These are phyloP conservation scores for Cercospora berteroae DNA, from an alignment of 2,329 filamentous ascomycete genomes.

Conservation along the genomic window DNA sequence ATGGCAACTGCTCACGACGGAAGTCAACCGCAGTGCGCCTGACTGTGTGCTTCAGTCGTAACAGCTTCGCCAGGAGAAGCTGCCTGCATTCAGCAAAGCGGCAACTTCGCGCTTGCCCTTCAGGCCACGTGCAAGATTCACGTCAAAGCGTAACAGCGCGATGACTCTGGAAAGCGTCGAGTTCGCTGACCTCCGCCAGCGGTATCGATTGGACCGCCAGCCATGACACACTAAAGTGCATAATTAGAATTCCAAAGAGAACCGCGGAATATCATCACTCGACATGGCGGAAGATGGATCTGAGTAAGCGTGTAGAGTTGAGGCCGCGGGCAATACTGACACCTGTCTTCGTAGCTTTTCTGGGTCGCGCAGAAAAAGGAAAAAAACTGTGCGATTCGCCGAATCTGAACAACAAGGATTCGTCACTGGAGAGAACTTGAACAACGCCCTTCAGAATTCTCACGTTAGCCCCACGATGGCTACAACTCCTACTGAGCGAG, in stretches of 20 bases:
- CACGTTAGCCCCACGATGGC: not conserved
- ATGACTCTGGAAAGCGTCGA: not conserved
- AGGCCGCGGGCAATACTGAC: not conserved
- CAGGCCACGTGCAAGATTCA: not conserved
- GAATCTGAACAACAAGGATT: not conserved
- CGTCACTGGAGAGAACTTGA: not conserved
- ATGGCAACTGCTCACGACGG: not conserved
- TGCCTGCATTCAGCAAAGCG: not conserved
- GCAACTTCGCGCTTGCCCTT: not conserved
- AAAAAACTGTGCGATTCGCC: not conserved
- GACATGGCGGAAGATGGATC: not conserved
- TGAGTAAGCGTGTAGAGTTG: not conserved
- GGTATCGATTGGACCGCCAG: not conserved
- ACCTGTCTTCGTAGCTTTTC: not conserved
- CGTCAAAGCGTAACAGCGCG: not conserved
- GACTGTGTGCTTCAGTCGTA: not conserved
- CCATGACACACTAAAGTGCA: not conserved
- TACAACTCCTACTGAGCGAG: not conserved
- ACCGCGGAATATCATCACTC: not conserved
- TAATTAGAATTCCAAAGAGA: not conserved
- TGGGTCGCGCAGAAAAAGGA: not conserved
- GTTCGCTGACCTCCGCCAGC: not conserved
- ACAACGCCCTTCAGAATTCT: not conserved
- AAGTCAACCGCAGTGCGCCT: not conserved
- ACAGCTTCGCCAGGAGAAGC: not conserved